These are phyloP conservation scores for Sergeia podlipaevii DNA, from an alignment of 208 protist species.

Conservation along the genomic window DNA sequence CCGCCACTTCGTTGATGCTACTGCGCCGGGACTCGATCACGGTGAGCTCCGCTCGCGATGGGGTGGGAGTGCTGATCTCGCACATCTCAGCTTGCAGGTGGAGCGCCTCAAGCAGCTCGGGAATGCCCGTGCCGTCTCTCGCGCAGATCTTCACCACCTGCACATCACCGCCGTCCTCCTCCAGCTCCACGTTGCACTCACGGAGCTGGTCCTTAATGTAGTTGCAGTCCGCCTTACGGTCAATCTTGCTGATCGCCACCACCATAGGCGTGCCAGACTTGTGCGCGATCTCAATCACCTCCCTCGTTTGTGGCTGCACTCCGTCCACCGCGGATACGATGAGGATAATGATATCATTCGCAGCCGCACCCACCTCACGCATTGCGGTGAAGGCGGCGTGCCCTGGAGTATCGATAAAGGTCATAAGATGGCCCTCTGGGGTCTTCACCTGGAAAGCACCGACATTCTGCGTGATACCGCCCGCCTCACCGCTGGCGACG, in stretches of 20 bases:
- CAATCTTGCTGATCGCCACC: constrained; percentile 97
- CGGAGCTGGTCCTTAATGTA: constrained; percentile 81
- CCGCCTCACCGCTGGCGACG: constrained; percentile 93
- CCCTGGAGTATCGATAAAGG: constrained; percentile 98
- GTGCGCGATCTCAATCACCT: constrained; percentile 85
- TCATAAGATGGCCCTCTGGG: constrained; percentile 66
- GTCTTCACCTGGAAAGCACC: constrained; percentile 85
- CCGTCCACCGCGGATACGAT: constrained; percentile 96
- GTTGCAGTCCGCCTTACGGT: constrained; percentile 83
- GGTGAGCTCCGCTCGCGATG: constrained; percentile 76
- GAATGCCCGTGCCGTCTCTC: constrained; percentile 75
- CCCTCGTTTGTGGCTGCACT: constrained; percentile 93
- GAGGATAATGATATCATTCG: constrained; percentile 96
- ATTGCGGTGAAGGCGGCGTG: constrained; percentile 96
- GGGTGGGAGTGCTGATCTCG: constrained; percentile 80
- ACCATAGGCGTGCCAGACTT: constrained; percentile 82
- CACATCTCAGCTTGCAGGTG: constrained; percentile 86
- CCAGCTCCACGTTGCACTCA: constrained; percentile 71
- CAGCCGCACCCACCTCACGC: constrained; percentile 91
- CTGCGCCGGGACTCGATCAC: constrained; percentile 89
- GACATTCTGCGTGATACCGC: constrained; percentile 98
- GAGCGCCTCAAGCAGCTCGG: constrained; percentile 89
- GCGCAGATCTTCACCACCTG: constrained; percentile 92
- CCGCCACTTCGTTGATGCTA: constrained; percentile 48
- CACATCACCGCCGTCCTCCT: constrained; percentile 94